Evolutionary conservation across 148 eudicot genomes (phyloP), one percentile per base, ranked within the genome.

Genomic region (Fagopyrum tataricum): DNA sequence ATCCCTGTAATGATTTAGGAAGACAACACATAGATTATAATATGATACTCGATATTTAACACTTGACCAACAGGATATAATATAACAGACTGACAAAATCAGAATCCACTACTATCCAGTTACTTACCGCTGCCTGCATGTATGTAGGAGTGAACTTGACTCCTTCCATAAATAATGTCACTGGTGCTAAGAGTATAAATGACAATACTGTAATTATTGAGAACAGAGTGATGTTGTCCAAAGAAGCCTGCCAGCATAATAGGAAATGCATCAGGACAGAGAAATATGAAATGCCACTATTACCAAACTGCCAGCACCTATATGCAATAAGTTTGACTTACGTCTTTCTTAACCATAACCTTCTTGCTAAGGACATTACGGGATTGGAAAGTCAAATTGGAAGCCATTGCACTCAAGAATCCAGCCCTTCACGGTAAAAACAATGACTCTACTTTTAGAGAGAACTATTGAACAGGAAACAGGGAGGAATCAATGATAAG

Each of bases 141-240:
- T 82, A 92, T n/a, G 89, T 47, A 75, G 99, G 99, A 46, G 94
- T 95, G 73, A 95, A 79, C 83, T 86, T 95, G 78, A 95, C 80
- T 31, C 99, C 99, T 86, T 95, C 99, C 81, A 75, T 80, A 52
- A 92, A 74, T 67, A 90, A 4, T 51, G 99, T 49, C 18, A 81
- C 79, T 37, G 99, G 99, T 61, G 86, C 83, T 86, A 90, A 56
- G 73, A 95, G 87, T 80, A 95, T 20, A 73, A 95, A 85, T 76
- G 99, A 95, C 96, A 95, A 88, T 43, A 95, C 80, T 66, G 99
- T 95, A 72, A 95, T 92, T 52, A 95, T 82, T 77, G 99, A 95
- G 81, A 95, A 95, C 78, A 95, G 91, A 67, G 90, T 88, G 72
- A 95, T 90, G 84, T 92, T 92, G 82, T 95, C 99, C 86, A 95